Conservation (phyloP, 148 eudicot species). For the Vaccinium macrocarpon region DNA sequence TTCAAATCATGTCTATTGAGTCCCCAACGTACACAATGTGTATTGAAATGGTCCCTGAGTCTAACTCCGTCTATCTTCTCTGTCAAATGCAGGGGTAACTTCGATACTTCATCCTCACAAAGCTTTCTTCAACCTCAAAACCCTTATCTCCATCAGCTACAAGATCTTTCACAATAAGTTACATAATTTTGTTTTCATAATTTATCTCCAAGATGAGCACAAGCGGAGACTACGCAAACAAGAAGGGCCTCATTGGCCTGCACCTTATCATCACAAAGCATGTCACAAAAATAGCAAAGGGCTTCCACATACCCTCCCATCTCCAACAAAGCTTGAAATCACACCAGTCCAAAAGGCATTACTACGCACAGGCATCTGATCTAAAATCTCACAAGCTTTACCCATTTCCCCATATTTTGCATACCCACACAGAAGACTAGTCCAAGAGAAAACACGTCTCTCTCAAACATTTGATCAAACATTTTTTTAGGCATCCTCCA, state of each 20-base stretch:
- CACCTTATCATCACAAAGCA: conserved; percentile 33
- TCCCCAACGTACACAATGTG: no score
- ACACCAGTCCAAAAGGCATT: conserved; percentile 72
- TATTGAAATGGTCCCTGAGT: no score
- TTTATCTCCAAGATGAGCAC: conserved; percentile 48
- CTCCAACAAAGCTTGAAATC: conserved; percentile 62
- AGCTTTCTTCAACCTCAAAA: no score
- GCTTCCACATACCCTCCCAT: conserved; percentile 50
- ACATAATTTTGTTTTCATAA: no score
- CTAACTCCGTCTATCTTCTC: no score
- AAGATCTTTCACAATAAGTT: no score
- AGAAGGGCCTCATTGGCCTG: conserved; percentile 54
- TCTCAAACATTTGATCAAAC: conserved; percentile 52
- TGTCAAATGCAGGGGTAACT: no score
- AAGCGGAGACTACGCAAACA: conserved; percentile 56
- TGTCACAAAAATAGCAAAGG: conserved; percentile 45
- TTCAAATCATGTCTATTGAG: no score
- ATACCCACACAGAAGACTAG: conserved; percentile 63
- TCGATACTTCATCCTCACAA: no score
- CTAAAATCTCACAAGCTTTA: conserved; percentile 43
- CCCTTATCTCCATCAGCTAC: no score
- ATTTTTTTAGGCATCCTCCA: conserved; percentile 39
- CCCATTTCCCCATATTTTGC: conserved; percentile 48
- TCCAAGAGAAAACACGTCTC: conserved; percentile 65
- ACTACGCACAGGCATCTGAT: conserved; percentile 51